Percentiles rank a stretch among this genome's conserved stretches.
These are phyloP conservation scores for Candida sithepensis DNA, from an alignment of 805 yeast species.

Conservation along the genomic window DNA sequence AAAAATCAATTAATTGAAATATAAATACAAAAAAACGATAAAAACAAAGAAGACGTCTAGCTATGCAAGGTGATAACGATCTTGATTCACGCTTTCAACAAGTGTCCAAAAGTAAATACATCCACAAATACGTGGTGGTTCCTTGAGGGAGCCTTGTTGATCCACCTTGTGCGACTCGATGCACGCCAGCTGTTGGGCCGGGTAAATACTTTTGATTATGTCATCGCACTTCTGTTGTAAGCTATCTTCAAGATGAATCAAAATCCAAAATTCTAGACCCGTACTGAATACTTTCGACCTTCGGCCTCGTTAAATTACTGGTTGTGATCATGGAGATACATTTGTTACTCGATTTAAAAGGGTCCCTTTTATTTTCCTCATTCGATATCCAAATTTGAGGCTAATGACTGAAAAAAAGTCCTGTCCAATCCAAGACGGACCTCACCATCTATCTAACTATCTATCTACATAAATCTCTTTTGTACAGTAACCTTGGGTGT, in stretches of 20 bases:
- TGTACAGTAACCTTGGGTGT: not conserved
- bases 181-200: not conserved
- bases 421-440: no score
- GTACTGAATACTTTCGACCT: no score
- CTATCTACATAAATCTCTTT: not conserved
- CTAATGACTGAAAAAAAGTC: no score
- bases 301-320: no score
- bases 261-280: no score
- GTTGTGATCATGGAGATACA: no score
- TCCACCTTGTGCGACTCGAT: not conserved
- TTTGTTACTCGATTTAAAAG: no score
- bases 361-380: no score
- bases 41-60: not conserved
- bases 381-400: no score
- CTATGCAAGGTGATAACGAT: not conserved
- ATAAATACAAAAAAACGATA: not conserved
- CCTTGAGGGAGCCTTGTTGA: conserved; percentile 1
- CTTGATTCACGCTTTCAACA: not conserved
- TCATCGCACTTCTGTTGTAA: no score
- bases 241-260: no score
- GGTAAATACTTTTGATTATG: not conserved
- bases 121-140: not conserved
- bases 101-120: not conserved
- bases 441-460: not conserved
- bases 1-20: not conserved